phyloP scores from a whole-genome alignment of 768 basidiomycete genomes.

The Saitozyma podzolica region DNA sequence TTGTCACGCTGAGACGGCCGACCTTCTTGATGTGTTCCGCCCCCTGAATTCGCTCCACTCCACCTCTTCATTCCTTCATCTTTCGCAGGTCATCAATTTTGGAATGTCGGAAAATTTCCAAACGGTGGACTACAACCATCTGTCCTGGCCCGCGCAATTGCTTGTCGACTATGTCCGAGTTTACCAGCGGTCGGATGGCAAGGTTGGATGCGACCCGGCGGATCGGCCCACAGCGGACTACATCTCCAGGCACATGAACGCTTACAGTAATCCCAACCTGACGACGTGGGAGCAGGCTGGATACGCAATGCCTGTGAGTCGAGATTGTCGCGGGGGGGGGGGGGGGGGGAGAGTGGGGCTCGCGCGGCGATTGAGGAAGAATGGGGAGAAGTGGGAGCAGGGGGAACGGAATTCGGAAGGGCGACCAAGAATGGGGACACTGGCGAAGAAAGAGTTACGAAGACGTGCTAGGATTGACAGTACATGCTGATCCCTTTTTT shows the following conservation, averaged over 20 bases:
- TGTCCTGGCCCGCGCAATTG: slow-evolving; percentile 78
- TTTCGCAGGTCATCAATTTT: not conserved
- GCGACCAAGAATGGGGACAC: too few species aligned
- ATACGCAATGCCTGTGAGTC: too few species aligned
- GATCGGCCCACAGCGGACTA: slow-evolving; percentile 79
- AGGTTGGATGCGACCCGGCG: slow-evolving; percentile 53
- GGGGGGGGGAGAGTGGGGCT: too few species aligned
- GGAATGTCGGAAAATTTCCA: slow-evolving; percentile 63
- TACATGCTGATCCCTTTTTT: too few species aligned
- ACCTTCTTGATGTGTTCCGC: not conserved
- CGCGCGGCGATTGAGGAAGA: too few species aligned
- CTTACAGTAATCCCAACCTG: slow-evolving; percentile 69
- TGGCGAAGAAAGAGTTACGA: too few species aligned
- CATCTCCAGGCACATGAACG: slow-evolving; percentile 68
- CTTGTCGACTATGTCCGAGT: slow-evolving; percentile 82
- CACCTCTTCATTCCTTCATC: slow-evolving; percentile 29
- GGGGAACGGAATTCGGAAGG: too few species aligned
- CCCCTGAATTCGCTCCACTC: not conserved
- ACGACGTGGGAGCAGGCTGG: slow-evolving; percentile 56
- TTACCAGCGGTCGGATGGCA: slow-evolving; percentile 67
- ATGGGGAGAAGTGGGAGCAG: too few species aligned
- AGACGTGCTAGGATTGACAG: too few species aligned
- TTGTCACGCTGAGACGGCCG: too few species aligned
- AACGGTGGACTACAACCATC: slow-evolving; percentile 66
- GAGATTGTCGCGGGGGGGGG: too few species aligned